Evolutionary conservation across 148 eudicot genomes (phyloP).

Genomic region (Tetragonia tetragonoides): DNA sequence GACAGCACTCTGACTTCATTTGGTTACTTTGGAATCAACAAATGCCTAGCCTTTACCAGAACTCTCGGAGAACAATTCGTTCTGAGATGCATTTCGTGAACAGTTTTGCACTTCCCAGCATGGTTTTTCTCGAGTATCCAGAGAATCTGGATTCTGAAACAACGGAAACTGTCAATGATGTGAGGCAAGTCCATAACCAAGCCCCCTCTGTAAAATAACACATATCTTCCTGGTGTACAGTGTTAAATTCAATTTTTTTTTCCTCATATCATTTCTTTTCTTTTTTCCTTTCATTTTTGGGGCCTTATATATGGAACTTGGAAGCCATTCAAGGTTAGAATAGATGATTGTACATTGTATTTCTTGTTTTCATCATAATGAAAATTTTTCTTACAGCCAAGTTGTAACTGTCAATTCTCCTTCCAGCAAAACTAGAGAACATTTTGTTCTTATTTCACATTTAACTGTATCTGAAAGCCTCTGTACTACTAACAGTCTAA

Average conservation of each 20-base stretch:
- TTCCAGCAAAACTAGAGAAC: background rate
- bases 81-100: background rate
- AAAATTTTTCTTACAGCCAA: background rate
- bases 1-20: slow-evolving; percentile 16
- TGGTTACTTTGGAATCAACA: background rate
- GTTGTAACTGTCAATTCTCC: background rate
- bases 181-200: slow-evolving; percentile 6
- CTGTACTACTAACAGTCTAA: background rate
- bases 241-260: background rate
- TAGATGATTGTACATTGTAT: slow-evolving; percentile 21
- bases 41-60: background rate
- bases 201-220: slow-evolving; percentile 3
- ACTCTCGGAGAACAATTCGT: background rate
- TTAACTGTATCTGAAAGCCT: background rate
- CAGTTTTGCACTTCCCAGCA: background rate
- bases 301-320: background rate
- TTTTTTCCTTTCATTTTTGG: background rate
- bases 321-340: slow-evolving; percentile 7
- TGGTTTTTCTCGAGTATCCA: background rate
- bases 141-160: background rate
- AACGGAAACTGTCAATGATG: slow-evolving; percentile 11
- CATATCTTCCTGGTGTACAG: slow-evolving; percentile 19
- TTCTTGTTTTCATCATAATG: background rate
- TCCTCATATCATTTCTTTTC: too few relatives aligned
- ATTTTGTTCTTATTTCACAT: too few relatives aligned